Base-by-base conservation (phyloP, 164 flowering plant species). In the Vitis rupestris region DNA sequence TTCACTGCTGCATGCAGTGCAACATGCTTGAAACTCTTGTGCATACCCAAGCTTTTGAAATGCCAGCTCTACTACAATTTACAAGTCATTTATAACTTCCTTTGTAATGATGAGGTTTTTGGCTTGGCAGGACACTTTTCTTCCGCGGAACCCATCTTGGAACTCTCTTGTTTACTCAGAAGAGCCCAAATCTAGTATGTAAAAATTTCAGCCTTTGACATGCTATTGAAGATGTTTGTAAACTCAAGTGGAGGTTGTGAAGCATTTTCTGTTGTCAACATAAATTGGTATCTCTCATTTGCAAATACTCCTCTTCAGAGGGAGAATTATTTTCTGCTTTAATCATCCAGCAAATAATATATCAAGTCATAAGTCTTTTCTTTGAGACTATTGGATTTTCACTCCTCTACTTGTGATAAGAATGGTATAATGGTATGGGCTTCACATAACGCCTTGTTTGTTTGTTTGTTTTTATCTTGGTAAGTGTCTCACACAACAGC, bases 101-200 rank as follows among this genome's bases (percentile, higher is more conserved):
- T 4, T 31, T 4, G 44, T 6, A 31, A 31, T 31, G 44, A 31
- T 31, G 44, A 2, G 7, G 7, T 31, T 31, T 31, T 4, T 23
- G 6, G 8, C 11, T 17, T 72, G n/a, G 76, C 88, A 87, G 94
- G 97, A 86, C 58, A 91, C 91, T 8, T 91, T 87, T 81, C 90
- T 91, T 75, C 92, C 88, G 0, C 76, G 84, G 50, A 89, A 89
- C 70, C 86, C 94, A 23, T 70, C 82, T 6, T 85, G 90, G 97
- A 85, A 85, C 61, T 75, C 83, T 14, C 50, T 89, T 10, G 57
- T 91, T 63, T 69, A 82, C 73, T 66, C 78, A 17, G 82, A 75
- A 53, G 88, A 77, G 29, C 59, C 58, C 65, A 88, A 81, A 66
- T 84, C 88, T 51, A 75, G 68, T 31, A 85, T 84, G 30, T 86